phyloP scores from a whole-genome alignment of 2,329 filamentous ascomycete species.

The Simplicillium aogashimaense region DNA sequence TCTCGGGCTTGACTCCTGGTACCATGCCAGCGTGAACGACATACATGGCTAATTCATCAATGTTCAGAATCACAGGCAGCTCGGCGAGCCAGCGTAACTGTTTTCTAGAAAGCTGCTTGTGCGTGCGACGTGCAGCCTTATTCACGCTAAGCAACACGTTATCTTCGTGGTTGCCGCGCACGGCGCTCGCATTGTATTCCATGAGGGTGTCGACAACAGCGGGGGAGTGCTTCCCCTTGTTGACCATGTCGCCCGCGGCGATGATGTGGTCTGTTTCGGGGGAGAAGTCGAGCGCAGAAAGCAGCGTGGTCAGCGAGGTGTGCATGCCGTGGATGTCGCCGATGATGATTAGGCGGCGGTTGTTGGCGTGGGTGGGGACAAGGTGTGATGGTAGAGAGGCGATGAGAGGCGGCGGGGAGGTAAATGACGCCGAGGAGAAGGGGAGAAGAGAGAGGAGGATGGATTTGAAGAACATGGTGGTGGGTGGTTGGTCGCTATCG shows the following conservation, averaged over 20 bases:
- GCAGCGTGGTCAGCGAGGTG: constrained; percentile 52
- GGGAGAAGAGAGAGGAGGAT: no score
- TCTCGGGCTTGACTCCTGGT: constrained; percentile 58
- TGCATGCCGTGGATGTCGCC: constrained; percentile 92
- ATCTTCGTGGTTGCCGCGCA: constrained; percentile 92
- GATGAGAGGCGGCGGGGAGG: constrained; percentile 14
- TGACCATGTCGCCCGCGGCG: constrained; percentile 68
- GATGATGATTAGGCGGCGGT: constrained; percentile 63
- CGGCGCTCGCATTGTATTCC: constrained; percentile 63
- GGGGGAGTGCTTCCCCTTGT: constrained; percentile 75
- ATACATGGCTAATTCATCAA: constrained; percentile 55
- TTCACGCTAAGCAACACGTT: constrained; percentile 46
- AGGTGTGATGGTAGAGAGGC: constrained; percentile 18
- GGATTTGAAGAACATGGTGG: background rate
- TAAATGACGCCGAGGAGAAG: constrained; percentile 21
- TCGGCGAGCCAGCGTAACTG: constrained; percentile 60
- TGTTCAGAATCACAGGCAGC: constrained; percentile 68
- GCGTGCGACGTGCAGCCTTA: constrained; percentile 4
- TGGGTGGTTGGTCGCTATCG: constrained; percentile 4
- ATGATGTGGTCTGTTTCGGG: constrained; percentile 56
- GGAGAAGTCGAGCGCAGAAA: constrained; percentile 57
- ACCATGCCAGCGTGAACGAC: constrained; percentile 82
- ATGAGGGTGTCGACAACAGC: constrained; percentile 72
- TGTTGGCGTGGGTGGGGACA: constrained; percentile 22
- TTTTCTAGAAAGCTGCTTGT: constrained; percentile 28